Evolutionary conservation across 495 filamentous ascomycete genomes (phyloP).

Genomic region (Penicillium lividum): DNA sequence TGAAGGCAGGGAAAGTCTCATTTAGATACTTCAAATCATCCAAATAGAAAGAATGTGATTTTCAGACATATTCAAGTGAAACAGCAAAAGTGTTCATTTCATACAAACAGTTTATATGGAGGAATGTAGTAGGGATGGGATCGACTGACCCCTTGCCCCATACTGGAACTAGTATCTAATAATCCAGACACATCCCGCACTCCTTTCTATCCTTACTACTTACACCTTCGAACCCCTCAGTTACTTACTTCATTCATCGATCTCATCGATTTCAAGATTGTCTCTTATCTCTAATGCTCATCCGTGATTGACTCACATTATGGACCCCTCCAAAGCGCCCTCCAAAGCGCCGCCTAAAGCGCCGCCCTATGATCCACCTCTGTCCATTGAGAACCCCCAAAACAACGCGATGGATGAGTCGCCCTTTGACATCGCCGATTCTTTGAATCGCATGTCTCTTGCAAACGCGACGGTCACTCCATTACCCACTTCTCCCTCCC

Average conservation of each 20-base stretch:
- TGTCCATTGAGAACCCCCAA: conserved; percentile 28
- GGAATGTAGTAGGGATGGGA: conserved; percentile 20
- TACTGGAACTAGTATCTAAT: conserved; percentile 3
- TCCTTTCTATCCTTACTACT: background rate
- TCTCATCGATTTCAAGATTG: background rate
- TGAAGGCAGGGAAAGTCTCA: background rate
- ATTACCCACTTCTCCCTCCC: conserved; percentile 47
- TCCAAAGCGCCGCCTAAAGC: no score
- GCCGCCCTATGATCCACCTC: conserved; percentile 21
- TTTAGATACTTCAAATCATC: conserved; percentile 1
- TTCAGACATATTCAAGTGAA: conserved; percentile 13
- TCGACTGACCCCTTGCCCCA: conserved; percentile 24
- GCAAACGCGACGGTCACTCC: conserved; percentile 43
- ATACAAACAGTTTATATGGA: background rate
- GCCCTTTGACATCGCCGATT: conserved; percentile 33
- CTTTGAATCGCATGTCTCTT: conserved; percentile 50
- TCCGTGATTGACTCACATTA: conserved; percentile 25
- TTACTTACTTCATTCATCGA: background rate
- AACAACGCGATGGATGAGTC: conserved; percentile 20
- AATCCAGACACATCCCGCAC: conserved; percentile 10
- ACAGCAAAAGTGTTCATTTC: background rate
- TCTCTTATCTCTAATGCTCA: conserved; percentile 4
- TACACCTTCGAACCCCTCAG: background rate
- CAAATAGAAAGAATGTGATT: conserved; percentile 2
- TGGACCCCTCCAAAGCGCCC: conserved; percentile 32